Percentiles rank a stretch among this genome's conserved stretches.
Conservation (phyloP, 192 early-diverging fungal species). For the Podila verticillata region DNA sequence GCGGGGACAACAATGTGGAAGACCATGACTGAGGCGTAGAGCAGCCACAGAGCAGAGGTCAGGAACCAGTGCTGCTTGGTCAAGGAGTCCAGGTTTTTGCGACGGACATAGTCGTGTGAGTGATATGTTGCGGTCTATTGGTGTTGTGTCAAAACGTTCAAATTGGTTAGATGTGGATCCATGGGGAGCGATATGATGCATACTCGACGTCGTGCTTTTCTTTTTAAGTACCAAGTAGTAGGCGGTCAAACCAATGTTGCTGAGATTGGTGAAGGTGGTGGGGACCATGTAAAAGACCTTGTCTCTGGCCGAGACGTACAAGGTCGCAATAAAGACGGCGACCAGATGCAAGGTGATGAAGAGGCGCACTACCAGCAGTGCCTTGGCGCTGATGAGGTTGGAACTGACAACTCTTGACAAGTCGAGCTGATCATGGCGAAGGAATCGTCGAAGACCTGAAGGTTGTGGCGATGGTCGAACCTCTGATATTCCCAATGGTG, state of each 20-base stretch:
- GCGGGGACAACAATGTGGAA: conserved; percentile 46
- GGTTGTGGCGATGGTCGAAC: not conserved
- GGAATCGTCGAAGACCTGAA: conserved; percentile 13
- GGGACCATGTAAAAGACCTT: conserved; percentile 49
- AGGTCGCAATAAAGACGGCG: conserved; percentile 42
- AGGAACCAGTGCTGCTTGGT: conserved; percentile 47
- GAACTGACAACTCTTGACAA: conserved; percentile 23
- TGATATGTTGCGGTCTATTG: conserved; percentile 43
- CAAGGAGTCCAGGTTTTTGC: conserved; percentile 9
- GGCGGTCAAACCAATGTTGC: conserved; percentile 44
- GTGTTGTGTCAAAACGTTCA: not conserved
- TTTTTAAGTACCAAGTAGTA: conserved; percentile 36
- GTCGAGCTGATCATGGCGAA: conserved; percentile 32
- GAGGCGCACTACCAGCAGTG: conserved; percentile 13
- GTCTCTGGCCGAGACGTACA: conserved; percentile 44
- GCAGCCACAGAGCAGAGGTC: conserved; percentile 32
- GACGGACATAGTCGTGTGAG: conserved; percentile 8
- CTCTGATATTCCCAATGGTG: not conserved
- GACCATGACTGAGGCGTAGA: conserved; percentile 38
- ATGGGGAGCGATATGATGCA: not conserved
- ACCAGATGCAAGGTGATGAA: conserved; percentile 23
- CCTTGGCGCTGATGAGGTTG: conserved; percentile 30
- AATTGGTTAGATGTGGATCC: not conserved
- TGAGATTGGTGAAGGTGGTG: conserved; percentile 49
- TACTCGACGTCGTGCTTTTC: not conserved